Conservation (phyloP, 768 basidiomycete species). For the Serpula lacrymans region DNA sequence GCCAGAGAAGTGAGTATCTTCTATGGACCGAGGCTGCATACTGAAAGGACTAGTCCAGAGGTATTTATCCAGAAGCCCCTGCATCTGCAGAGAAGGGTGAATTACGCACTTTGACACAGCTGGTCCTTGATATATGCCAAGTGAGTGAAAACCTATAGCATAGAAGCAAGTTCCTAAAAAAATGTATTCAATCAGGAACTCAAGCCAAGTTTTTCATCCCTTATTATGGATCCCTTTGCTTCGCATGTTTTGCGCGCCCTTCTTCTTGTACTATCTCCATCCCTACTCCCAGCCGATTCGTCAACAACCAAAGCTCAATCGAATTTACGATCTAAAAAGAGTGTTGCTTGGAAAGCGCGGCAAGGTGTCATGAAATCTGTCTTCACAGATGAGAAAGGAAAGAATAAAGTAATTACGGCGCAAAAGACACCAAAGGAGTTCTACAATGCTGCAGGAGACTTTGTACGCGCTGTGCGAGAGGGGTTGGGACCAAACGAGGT, state of each 20-base stretch:
- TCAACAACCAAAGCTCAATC: conserved; percentile 31
- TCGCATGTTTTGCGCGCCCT: conserved; percentile 87
- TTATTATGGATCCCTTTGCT: conserved; percentile 84
- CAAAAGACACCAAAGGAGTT: conserved; percentile 46
- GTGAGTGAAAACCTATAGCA: too few species aligned
- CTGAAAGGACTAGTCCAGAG: conserved; percentile 40
- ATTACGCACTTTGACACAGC: conserved; percentile 58
- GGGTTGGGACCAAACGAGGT: conserved; percentile 67
- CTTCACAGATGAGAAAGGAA: conserved; percentile 47
- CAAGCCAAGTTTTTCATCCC: conserved; percentile 51
- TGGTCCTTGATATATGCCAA: conserved; percentile 62
- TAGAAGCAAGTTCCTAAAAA: background rate
- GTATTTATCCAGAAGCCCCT: conserved; percentile 48
- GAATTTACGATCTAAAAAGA: conserved; percentile 79
- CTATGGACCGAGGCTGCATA: background rate
- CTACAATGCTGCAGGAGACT: conserved; percentile 34
- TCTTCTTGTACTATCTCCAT: conserved; percentile 72
- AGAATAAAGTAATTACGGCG: conserved; percentile 25
- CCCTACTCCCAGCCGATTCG: conserved; percentile 39
- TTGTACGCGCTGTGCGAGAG: conserved; percentile 51
- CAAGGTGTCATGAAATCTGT: conserved; percentile 83
- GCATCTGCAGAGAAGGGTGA: conserved; percentile 57
- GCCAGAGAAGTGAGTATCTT: conserved; percentile 56
- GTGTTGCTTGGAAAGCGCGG: conserved; percentile 74
- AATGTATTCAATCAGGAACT: conserved; percentile 59